A percentile compares a stretch with the other conserved stretches of the same genome.
phyloP scores from a whole-genome alignment of 257 asterid species.

The Leonotis leonurus region DNA sequence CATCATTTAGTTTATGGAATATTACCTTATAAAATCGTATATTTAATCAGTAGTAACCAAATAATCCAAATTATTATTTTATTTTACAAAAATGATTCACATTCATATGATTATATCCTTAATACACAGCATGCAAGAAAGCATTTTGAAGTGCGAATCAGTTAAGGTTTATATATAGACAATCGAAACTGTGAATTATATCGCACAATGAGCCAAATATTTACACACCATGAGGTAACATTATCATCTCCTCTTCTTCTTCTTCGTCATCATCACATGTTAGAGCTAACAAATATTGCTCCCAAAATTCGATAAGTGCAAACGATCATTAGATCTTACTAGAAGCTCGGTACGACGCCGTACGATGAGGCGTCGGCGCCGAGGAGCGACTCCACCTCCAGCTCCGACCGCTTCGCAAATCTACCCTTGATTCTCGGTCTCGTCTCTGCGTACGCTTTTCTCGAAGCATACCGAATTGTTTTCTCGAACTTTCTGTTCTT shows the following conservation, averaged over 20 bases:
- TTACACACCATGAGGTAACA: constrained; percentile 7
- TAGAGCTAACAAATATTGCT: background rate
- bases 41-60: no score
- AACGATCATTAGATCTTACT: background rate
- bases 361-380: constrained; percentile 31
- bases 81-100: no score
- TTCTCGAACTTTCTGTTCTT: constrained; percentile 71
- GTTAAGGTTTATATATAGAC: no score
- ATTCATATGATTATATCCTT: no score
- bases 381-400: constrained; percentile 36
- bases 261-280: background rate
- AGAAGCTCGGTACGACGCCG: constrained; percentile 46
- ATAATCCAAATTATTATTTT: no score
- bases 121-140: no score
- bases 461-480: constrained; percentile 71
- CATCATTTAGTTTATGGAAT: no score
- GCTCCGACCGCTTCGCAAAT: constrained; percentile 66
- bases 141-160: no score
- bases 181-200: no score
- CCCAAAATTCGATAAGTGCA: constrained; percentile 4
- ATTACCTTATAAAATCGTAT: no score
- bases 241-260: no score
- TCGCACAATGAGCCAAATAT: no score
- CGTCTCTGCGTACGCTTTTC: constrained; percentile 84
- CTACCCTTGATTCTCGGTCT: constrained; percentile 78